Percentiles rank a stretch among this genome's conserved stretches.
phyloP scores from a whole-genome alignment of 805 yeast species.

The Kurtzmaniella fragi region DNA sequence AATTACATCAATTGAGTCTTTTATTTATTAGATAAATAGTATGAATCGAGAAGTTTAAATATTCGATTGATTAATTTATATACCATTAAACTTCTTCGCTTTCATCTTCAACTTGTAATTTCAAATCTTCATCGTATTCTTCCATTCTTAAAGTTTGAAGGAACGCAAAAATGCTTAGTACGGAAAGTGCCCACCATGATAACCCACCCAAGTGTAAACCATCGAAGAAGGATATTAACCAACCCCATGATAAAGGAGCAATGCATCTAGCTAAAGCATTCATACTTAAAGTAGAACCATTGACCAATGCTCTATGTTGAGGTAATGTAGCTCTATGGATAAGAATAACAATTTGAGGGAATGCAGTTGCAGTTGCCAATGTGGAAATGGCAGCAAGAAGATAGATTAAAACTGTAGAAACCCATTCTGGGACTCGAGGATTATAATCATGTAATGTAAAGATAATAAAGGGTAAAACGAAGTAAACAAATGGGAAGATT shows the following conservation, averaged over 20 bases:
- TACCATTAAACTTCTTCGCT: too few relatives aligned
- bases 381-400: slow-evolving; percentile 19
- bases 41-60: too few relatives aligned
- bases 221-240: slow-evolving; percentile 26
- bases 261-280: slow-evolving; percentile 51
- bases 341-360: slow-evolving; percentile 49
- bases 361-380: slow-evolving; percentile 41
- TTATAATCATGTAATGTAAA: slow-evolving; percentile 35
- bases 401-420: slow-evolving; percentile 21
- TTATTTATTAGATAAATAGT: too few relatives aligned
- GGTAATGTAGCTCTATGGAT: slow-evolving; percentile 52
- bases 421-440: slow-evolving; percentile 18
- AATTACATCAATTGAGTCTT: too few relatives aligned
- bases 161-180: slow-evolving; percentile 14
- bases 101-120: too few relatives aligned
- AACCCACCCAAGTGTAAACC: slow-evolving; percentile 17
- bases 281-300: slow-evolving; percentile 51
- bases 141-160: slow-evolving; percentile 19
- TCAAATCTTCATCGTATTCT: slow-evolving; percentile 23
- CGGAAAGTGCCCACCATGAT: slow-evolving; percentile 27
- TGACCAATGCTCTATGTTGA: slow-evolving; percentile 53
- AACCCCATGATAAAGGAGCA: slow-evolving; percentile 58
- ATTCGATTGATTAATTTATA: too few relatives aligned
- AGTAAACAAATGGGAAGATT: slow-evolving; percentile 42
- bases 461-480: slow-evolving; percentile 43